Conservation (phyloP, 305 asterid genomes). For the Fraxinus xanthoxyloides region DNA sequence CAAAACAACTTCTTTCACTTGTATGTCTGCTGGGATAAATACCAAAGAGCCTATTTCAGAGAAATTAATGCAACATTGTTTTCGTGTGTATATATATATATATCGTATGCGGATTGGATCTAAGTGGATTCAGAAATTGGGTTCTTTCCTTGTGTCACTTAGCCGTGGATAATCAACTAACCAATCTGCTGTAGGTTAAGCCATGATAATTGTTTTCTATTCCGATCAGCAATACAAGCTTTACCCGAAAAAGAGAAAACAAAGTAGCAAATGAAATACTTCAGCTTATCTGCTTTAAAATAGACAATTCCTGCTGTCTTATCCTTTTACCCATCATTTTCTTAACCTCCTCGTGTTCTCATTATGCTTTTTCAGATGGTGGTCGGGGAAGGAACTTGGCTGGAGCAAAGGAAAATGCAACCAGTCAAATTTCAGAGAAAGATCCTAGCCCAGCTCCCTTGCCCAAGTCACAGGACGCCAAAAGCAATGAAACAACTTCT, state of each 20-base stretch:
- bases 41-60: background rate
- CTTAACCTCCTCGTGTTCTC: conserved; percentile 18
- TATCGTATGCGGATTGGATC: background rate
- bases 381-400: conserved; percentile 61
- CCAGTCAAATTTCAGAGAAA: conserved; percentile 47
- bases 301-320: conserved; percentile 2
- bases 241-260: conserved; percentile 12
- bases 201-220: conserved; percentile 8
- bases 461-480: conserved; percentile 45
- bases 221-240: conserved; percentile 15
- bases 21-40: conserved; percentile 6
- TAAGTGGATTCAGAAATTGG: background rate
- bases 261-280: background rate
- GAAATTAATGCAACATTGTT: background rate
- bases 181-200: background rate
- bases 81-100: background rate
- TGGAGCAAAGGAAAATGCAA: conserved; percentile 48
- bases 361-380: conserved; percentile 42
- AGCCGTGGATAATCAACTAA: background rate
- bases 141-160: background rate
- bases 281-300: background rate
- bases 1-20: conserved; percentile 6
- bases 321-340: conserved; percentile 9
- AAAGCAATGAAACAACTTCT: conserved; percentile 46
- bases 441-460: conserved; percentile 37